Evolutionary conservation across 495 filamentous ascomycete species (phyloP).

Genomic region (Parmelia sp.): DNA sequence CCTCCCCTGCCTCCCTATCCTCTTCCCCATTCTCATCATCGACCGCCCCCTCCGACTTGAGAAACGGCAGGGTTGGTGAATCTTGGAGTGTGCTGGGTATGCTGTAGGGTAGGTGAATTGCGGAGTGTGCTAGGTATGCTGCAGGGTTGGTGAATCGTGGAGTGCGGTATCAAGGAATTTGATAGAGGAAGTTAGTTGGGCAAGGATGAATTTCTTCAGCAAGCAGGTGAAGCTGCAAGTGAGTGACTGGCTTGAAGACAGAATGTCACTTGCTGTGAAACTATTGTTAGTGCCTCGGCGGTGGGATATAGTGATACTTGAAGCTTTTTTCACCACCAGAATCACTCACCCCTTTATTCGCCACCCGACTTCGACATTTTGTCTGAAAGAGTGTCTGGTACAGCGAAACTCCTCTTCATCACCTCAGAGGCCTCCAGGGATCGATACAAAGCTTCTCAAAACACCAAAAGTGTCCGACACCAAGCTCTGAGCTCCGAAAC

Average conservation of each 20-base stretch:
- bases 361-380: neutral
- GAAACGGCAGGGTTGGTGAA: no score
- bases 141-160: no score
- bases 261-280: constrained; percentile 1
- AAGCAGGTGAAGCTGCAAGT: neutral
- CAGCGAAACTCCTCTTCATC: neutral
- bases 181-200: neutral
- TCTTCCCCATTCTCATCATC: no score
- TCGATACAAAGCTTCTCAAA: neutral
- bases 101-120: no score
- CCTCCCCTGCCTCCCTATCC: no score
- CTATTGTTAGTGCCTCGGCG: neutral
- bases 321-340: neutral
- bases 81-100: no score
- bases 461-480: neutral
- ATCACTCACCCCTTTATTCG: constrained; percentile 1
- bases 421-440: neutral
- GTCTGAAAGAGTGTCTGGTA: neutral
- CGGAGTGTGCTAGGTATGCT: no score
- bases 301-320: neutral
- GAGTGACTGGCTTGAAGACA: neutral
- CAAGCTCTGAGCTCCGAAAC: neutral
- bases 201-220: neutral
- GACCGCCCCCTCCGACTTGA: no score
- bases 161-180: neutral